Evolutionary conservation across 192 early-diverging fungal species (phyloP).

Genomic region (Anaeromyces robustus): DNA sequence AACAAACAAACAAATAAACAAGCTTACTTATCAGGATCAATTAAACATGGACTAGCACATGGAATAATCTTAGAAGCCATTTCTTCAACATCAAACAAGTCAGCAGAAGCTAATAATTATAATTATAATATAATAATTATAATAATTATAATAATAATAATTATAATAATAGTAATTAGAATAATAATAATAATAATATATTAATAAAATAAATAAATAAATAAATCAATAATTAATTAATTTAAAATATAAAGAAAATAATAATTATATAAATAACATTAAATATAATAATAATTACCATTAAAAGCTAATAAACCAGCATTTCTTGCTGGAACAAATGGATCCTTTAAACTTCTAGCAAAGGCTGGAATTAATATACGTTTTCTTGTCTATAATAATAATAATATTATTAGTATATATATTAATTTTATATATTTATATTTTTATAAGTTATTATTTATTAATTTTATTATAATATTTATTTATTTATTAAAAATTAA

Average conservation of each 20-base stretch:
- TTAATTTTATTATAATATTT: no score
- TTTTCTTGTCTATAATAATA: conserved; percentile 38
- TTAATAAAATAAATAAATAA: no score
- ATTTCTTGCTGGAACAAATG: conserved; percentile 71
- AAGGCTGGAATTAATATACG: conserved; percentile 75
- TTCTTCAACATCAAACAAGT: conserved; percentile 53
- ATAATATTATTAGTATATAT: background rate
- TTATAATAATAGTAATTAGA: no score
- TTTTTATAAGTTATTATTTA: no score
- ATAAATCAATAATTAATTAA: no score
- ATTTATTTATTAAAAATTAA: no score
- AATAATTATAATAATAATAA: background rate
- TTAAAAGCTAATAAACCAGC: conserved; percentile 61
- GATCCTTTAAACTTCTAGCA: conserved; percentile 62
- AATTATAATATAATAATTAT: background rate
- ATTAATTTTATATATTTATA: conserved; percentile 1
- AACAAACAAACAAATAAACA: no score
- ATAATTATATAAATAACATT: no score
- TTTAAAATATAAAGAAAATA: no score
- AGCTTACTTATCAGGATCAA: conserved; percentile 66
- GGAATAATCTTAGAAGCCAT: conserved; percentile 62
- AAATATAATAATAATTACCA: no score
- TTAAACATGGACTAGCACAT: conserved; percentile 37
- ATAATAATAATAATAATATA: no score
- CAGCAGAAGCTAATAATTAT: conserved; percentile 38